A percentile compares a stretch with the other conserved stretches of the same genome.
These are phyloP conservation scores for Elsinoe necatrix DNA, from an alignment of 2,329 filamentous ascomycete species.

Conservation along the genomic window DNA sequence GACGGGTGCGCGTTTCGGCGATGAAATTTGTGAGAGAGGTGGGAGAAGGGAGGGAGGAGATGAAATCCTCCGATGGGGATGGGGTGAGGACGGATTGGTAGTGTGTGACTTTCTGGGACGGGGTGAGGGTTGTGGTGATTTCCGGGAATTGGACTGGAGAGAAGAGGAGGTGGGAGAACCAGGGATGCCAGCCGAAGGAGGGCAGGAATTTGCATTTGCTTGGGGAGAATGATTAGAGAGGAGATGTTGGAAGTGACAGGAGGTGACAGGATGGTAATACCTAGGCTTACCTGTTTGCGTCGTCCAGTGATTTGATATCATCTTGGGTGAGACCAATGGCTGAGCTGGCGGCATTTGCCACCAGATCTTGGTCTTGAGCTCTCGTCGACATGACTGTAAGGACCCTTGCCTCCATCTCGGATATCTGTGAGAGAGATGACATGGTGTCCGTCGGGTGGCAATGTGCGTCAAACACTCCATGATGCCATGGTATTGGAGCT, in stretches of 20 bases:
- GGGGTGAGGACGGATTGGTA: conserved; percentile 59
- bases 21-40: conserved; percentile 52
- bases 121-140: conserved; percentile 28
- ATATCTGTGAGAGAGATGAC: conserved; percentile 49
- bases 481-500: conserved; percentile 54
- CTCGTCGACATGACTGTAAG: conserved; percentile 73
- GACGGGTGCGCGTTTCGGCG: conserved; percentile 45
- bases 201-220: conserved; percentile 49
- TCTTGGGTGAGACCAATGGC: conserved; percentile 40
- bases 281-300: conserved; percentile 29
- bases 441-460: conserved; percentile 79
- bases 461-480: conserved; percentile 68
- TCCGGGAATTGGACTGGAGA: conserved; percentile 43
- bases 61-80: conserved; percentile 42
- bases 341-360: conserved; percentile 49
- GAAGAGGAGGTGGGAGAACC: conserved; percentile 73
- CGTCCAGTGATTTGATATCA: conserved; percentile 18
- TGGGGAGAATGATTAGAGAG: conserved; percentile 15
- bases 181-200: conserved; percentile 81
- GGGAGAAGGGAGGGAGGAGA: conserved; percentile 51
- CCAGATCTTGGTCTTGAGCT: conserved; percentile 65
- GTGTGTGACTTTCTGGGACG: conserved; percentile 46
- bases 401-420: conserved; percentile 55
- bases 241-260: too few species aligned
- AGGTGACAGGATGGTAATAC: background rate